These are phyloP conservation scores for Gamarada debralockiae DNA, from an alignment of 495 filamentous ascomycete species.

Conservation along the genomic window DNA sequence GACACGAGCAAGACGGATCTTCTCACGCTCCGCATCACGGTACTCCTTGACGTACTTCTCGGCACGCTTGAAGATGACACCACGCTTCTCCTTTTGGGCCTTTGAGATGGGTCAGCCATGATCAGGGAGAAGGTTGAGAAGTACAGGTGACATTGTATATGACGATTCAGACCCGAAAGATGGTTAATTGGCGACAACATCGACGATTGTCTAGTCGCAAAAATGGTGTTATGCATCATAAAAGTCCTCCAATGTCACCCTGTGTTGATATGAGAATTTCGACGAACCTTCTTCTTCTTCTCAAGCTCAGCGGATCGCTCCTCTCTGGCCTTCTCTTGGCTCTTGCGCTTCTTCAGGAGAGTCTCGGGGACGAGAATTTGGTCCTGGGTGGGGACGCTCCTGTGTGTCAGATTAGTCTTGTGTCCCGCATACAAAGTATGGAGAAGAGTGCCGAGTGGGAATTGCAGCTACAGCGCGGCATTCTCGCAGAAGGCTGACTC, in stretches of 20 bases:
- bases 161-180: slow-evolving; percentile 97
- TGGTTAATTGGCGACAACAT: slow-evolving; percentile 97
- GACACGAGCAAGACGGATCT: slow-evolving; percentile 84
- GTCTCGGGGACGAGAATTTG: slow-evolving; percentile 96
- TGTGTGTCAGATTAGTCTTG: slow-evolving; percentile 55
- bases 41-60: slow-evolving; percentile 99
- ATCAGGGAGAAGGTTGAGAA: slow-evolving; percentile 6
- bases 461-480: slow-evolving; percentile 83
- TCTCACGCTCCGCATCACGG: slow-evolving; percentile 96
- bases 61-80: slow-evolving; percentile 98
- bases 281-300: slow-evolving; percentile 86
- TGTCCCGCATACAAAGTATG: slow-evolving; percentile 54
- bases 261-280: slow-evolving; percentile 28
- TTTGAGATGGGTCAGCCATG: slow-evolving; percentile 35
- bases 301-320: slow-evolving; percentile 72
- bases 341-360: slow-evolving; percentile 99
- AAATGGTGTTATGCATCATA: slow-evolving; percentile 68
- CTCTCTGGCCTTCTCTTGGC: slow-evolving; percentile 95
- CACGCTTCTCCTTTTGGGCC: slow-evolving; percentile 96
- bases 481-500: slow-evolving; percentile 83
- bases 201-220: slow-evolving; percentile 87
- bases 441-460: slow-evolving; percentile 79
- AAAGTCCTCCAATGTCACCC: slow-evolving; percentile 42
- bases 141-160: slow-evolving; percentile 18
- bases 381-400: slow-evolving; percentile 76